Base-by-base conservation (phyloP, 768 basidiomycete genomes). In the Fomitopsis serialis region DNA sequence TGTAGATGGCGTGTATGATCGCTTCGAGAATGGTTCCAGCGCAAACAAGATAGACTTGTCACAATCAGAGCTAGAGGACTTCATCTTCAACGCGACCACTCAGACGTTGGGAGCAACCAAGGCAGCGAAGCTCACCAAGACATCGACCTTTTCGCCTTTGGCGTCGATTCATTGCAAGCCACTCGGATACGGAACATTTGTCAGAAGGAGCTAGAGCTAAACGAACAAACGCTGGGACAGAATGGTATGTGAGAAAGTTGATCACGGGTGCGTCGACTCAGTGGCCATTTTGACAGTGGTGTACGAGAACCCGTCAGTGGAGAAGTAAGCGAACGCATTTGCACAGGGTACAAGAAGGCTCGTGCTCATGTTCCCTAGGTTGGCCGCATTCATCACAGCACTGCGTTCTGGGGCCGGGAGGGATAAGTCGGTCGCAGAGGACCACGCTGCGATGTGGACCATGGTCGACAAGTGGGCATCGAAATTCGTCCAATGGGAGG, bases 101-200 rank as follows among this genome's bases (percentile, higher is more conserved):
- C 67, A 63, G 8, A 68, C 70, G 9, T 58, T 74, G 3, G 73
- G 74, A 15, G 63, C 66, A 15, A 60, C 60, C 25, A 68, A 68
- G 35, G 58, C 68, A 9, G 53, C 54, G 15, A 63, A 64, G 15
- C 55, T 76, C 15, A 61, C 62, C 32, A 60, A 61, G 54, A 53
- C 47, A 58, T 66, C n/a, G 23, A 79, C 50, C 46, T 76, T 25
- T 76, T 75, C 37, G 61, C 72, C 0, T 79, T 74, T 45, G 81
- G 81, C 23, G 68, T 83, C 27, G 78, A 83, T 60, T 80, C 80
- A 10, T 58, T 82, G 21, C 75, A 80, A 54, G 77, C 76, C 11
- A 74, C 75, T 3, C 66, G 78, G n/a, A 73, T 82, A 25, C 63
- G 79, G 22, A 82, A 81, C 59, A 64, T 67, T 2, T 62, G 72